Base-by-base conservation (phyloP, 192 early-diverging fungal species). In the Backusella tuberculispora region DNA sequence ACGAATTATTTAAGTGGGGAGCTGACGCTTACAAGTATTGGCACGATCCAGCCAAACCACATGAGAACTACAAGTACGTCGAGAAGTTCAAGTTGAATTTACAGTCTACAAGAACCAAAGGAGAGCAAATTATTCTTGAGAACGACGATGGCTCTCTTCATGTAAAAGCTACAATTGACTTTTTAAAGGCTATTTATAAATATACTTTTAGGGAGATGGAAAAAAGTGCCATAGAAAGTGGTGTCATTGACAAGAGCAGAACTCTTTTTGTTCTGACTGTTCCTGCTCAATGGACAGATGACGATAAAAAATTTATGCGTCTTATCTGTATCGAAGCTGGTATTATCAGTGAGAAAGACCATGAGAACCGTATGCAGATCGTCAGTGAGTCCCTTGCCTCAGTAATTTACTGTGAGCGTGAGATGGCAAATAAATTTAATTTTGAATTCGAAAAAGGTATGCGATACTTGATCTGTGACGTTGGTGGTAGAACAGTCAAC, bases 401-500 rank as follows among this genome's bases (percentile, higher is more conserved):
- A 17, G 46, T 43, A 14, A 24, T 69, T 12, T 42, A 47, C 24
- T 69, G 68, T 47, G 68, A 69, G 15, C 68, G 42, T 5, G 9
- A 45, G 0, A 14, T 66, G 26, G 26, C 64, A 14, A 2, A 3
- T 14, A 60, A 12, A 7, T 34, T 6, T 0, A 8, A 5, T 4
- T 5, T 8, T 5, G 5, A n/a, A n/a, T 66, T 66, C 24, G 43
- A 26, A 2, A 24, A 40, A 12, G 45, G 44, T 0, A 26, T 6
- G 4, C 29, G 44, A 34, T 69, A 69, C n/a, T 19, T 69, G 21
- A 69, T 69, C 45, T 45, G 42, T 69, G 68, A 69, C 29, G 68
- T 43, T 29, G 68, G 68, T 37, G 68, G 68, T 47, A 43, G 68
- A 29, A 69, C 68, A 5, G 68, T 69, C 13, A 43, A 69, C 34